phyloP scores from a whole-genome alignment of 805 yeast genomes.

The Nakazawaea holstii region DNA sequence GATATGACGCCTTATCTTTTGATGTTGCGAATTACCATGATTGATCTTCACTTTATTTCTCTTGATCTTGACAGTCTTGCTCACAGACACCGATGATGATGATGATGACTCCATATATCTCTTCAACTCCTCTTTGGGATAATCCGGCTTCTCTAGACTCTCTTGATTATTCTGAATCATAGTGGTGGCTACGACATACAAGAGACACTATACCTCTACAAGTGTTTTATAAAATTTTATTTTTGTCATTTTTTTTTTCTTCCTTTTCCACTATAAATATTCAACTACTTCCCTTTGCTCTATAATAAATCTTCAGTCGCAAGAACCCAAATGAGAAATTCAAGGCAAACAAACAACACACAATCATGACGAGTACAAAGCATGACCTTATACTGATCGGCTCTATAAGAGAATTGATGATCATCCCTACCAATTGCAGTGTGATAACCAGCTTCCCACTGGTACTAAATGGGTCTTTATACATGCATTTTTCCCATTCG shows the following conservation, averaged over 20 bases:
- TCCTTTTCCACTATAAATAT: neutral
- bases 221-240: neutral
- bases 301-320: slow-evolving; percentile 7
- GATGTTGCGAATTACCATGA: slow-evolving; percentile 13
- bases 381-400: slow-evolving; percentile 63
- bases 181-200: no score
- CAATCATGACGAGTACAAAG: slow-evolving; percentile 32
- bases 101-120: neutral
- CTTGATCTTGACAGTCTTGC: slow-evolving; percentile 8
- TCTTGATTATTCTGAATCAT: neutral
- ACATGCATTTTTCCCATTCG: slow-evolving; percentile 65
- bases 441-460: slow-evolving; percentile 32
- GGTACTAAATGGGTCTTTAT: slow-evolving; percentile 41
- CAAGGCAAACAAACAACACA: slow-evolving; percentile 47
- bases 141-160: slow-evolving; percentile 22
- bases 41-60: slow-evolving; percentile 18
- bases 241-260: neutral
- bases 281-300: neutral
- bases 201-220: no score
- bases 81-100: neutral
- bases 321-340: slow-evolving; percentile 30
- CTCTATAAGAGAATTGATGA: slow-evolving; percentile 58
- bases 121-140: slow-evolving; percentile 23
- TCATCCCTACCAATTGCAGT: slow-evolving; percentile 57
- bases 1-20: slow-evolving; percentile 37